Evolutionary conservation across 2,329 filamentous ascomycete species (phyloP).

Genomic region (Falciphora oryzae): DNA sequence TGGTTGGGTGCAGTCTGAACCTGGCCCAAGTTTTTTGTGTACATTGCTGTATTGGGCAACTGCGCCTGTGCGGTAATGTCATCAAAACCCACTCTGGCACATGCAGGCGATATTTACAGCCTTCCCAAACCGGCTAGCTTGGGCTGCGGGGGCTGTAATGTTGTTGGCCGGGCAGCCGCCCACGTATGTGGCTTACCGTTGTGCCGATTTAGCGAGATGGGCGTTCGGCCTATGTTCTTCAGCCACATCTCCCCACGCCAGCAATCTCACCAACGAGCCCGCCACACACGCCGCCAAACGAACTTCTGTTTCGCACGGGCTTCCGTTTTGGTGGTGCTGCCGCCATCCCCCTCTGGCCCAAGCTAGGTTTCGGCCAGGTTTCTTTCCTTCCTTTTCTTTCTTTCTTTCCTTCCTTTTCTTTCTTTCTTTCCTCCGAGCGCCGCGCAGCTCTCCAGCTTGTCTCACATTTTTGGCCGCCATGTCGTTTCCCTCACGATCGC

Average conservation of each 20-base stretch:
- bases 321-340: background rate
- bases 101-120: conserved; percentile 7
- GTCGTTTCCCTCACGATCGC: conserved; percentile 21
- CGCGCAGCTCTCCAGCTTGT: background rate
- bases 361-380: background rate
- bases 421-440: background rate
- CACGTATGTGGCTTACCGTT: background rate
- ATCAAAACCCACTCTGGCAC: background rate
- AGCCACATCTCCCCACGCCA: background rate
- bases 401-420: background rate
- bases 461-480: conserved; percentile 10
- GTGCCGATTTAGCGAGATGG: too few species aligned
- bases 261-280: background rate
- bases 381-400: too few species aligned
- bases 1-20: conserved; percentile 10
- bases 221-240: too few species aligned
- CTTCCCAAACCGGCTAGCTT: conserved; percentile 5
- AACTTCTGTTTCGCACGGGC: background rate
- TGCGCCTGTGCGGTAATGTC: background rate
- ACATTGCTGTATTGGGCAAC: background rate
- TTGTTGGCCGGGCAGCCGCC: background rate
- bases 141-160: background rate
- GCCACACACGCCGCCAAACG: background rate
- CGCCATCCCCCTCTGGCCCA: background rate
- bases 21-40: conserved; percentile 2